Evolutionary conservation across 2,329 filamentous ascomycete genomes (phyloP), one percentile per base, ranked within the genome.

Genomic region (Penicillium hordei): DNA sequence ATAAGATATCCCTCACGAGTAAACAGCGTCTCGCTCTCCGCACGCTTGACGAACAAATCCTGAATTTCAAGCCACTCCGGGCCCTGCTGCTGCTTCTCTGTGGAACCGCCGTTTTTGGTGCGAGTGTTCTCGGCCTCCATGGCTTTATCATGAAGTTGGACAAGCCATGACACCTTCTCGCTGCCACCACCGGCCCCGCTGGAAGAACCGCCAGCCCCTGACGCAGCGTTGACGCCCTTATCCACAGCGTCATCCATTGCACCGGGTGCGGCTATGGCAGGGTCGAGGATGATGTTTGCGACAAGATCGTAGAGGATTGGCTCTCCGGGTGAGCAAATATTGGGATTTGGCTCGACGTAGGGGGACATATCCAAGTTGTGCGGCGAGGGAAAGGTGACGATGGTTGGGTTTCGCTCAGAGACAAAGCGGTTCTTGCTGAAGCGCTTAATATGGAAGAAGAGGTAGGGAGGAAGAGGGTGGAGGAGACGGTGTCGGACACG

Each of bases 391-490:
- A 97, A 99, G 0, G 93, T 97, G 62, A 99, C 94, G 69, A 99
- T 99, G 10, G 94, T 99, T 1, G 93, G 94, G 74, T 99, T 99
- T 50, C 94, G 89, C 77, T 97, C 93, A 2, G 89, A 86, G 21
- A 99, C 90, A 71, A 99, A 99, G 74, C 97, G 96, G 81, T 99
- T 99, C 65, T 89, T 88, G 65, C 88, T 91, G 82, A 99, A 99
- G 66, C 94, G 91, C 79, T 97, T 97, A 79, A 97, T 88, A 79
- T 99, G 93, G 78, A 99, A 91, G 52, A 94, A 81, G 19, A 99
- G 85, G 72, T 89, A 97, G 0, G 93, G 93, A 0, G 94, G 94
- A 0, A 99, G 82, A 0, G 94, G 94, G 69, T 96, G 93, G 48
- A 96, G 79, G 5, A 99, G 82, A 17, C 93, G 87, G 77, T 97